Percentiles rank a stretch among this genome's conserved stretches.
Conservation (phyloP, 139 green algal genomes). For the Asterochloris sp. region DNA sequence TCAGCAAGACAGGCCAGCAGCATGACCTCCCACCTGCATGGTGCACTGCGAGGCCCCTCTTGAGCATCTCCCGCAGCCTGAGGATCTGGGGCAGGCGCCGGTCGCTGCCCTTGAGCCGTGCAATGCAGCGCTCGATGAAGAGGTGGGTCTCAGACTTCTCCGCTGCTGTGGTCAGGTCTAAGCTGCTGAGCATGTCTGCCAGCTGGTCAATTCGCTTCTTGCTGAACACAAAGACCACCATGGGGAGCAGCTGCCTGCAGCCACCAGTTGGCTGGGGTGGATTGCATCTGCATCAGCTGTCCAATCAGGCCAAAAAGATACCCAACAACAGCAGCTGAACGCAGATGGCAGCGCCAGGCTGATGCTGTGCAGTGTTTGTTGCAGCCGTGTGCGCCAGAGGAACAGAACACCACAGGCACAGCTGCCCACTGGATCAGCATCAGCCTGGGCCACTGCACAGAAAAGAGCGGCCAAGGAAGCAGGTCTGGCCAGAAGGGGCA, state of each 20-base stretch:
- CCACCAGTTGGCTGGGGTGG: neutral
- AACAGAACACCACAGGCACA: no score
- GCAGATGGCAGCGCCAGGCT: no score
- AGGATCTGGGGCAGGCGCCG: slow-evolving; percentile 83
- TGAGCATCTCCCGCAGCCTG: slow-evolving; percentile 79
- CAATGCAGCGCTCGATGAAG: slow-evolving; percentile 50
- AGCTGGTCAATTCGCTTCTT: slow-evolving; percentile 75
- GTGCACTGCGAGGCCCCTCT: slow-evolving; percentile 88
- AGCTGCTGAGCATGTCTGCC: slow-evolving; percentile 30
- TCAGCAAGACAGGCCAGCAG: slow-evolving; percentile 33
- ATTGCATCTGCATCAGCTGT: slow-evolving; percentile 17
- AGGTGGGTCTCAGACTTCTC: slow-evolving; percentile 81
- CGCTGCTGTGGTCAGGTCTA: slow-evolving; percentile 67
- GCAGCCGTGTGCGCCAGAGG: no score
- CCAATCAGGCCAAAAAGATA: slow-evolving; percentile 2
- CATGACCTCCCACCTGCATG: slow-evolving; percentile 62
- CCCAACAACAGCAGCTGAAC: no score
- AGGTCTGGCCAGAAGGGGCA: no score
- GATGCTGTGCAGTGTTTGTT: no score
- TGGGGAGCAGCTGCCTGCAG: slow-evolving; percentile 64
- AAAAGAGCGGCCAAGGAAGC: no score
- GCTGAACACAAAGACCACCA: slow-evolving; percentile 87
- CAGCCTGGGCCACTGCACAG: no score
- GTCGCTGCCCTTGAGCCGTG: slow-evolving; percentile 69
- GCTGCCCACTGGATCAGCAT: no score